Conservation (phyloP, 1,284 basidiomycete genomes). For the Tilletia caries region DNA sequence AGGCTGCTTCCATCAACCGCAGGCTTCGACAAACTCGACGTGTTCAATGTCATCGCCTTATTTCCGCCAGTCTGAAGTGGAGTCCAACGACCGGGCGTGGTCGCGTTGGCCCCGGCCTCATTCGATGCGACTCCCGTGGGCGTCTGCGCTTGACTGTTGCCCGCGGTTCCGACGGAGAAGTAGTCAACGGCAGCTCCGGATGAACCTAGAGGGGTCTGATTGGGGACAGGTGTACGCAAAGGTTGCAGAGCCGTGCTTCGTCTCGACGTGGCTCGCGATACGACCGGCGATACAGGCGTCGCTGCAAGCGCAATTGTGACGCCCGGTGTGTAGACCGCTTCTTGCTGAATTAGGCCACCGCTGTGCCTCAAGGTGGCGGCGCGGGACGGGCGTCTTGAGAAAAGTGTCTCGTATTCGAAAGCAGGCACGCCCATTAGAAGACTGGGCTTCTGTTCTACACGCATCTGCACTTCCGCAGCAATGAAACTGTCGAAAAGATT, state of each 20-base stretch:
- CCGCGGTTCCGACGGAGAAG: background rate
- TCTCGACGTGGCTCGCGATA: slow-evolving; percentile 40
- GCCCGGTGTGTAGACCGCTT: slow-evolving; percentile 14
- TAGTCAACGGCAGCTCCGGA: background rate
- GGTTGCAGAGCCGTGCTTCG: slow-evolving; percentile 12
- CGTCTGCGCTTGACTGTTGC: background rate
- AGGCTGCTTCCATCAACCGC: background rate
- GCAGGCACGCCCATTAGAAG: background rate
- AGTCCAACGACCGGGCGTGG: background rate
- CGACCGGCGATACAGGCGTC: slow-evolving; percentile 27
- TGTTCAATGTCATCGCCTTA: background rate
- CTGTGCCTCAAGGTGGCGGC: slow-evolving; percentile 15
- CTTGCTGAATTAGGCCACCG: slow-evolving; percentile 16
- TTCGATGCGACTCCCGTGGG: background rate
- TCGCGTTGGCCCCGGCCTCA: background rate
- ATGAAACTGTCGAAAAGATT: slow-evolving; percentile 49
- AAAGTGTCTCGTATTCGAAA: slow-evolving; percentile 1
- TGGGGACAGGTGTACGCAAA: background rate
- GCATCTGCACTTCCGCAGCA: slow-evolving; percentile 30
- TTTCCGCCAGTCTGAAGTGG: background rate
- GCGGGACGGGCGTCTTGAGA: background rate
- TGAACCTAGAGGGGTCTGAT: background rate
- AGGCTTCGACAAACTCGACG: background rate
- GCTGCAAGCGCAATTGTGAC: slow-evolving; percentile 50
- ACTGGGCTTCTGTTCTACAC: background rate